A percentile compares a stretch with the other conserved stretches of the same genome.
phyloP scores from a whole-genome alignment of 202 grass and related monocot genomes.

The Cymbopogon flexuosus region DNA sequence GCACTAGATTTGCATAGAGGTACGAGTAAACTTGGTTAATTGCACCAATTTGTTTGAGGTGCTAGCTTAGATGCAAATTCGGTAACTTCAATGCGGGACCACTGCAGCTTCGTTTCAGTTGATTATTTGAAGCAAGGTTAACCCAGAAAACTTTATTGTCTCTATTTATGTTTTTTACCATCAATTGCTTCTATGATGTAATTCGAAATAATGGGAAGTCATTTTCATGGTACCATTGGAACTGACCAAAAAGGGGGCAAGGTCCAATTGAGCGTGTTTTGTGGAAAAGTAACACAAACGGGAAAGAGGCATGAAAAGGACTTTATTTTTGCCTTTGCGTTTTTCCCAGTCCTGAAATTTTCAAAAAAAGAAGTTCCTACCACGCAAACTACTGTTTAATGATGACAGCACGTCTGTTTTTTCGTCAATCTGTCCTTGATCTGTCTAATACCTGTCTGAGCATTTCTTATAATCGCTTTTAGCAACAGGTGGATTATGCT shows the following conservation, averaged over 20 bases:
- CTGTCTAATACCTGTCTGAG: neutral
- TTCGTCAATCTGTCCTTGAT: neutral
- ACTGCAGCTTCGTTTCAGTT: neutral
- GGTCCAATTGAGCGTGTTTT: slow-evolving; percentile 20
- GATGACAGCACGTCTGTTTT: slow-evolving; percentile 7
- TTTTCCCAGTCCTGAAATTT: neutral
- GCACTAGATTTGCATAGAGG: too few species aligned
- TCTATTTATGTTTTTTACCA: neutral
- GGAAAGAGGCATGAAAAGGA: neutral
- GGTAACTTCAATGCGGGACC: neutral
- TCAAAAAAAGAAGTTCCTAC: slow-evolving; percentile 2
- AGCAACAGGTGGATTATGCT: slow-evolving; percentile 18
- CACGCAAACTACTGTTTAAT: slow-evolving; percentile 15
- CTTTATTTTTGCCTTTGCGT: neutral
- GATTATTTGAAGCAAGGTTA: neutral
- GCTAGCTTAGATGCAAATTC: neutral
- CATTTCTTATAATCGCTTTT: slow-evolving; percentile 35
- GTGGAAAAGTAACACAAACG: neutral
- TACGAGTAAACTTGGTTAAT: neutral
- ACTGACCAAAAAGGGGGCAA: neutral
- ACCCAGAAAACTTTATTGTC: neutral
- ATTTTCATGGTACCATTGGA: slow-evolving; percentile 10
- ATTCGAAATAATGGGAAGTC: neutral
- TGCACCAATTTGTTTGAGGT: neutral
- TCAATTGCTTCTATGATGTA: neutral